These are phyloP conservation scores for Escovopsis sp. DNA, from an alignment of 2,329 filamentous ascomycete species.

Conservation along the genomic window DNA sequence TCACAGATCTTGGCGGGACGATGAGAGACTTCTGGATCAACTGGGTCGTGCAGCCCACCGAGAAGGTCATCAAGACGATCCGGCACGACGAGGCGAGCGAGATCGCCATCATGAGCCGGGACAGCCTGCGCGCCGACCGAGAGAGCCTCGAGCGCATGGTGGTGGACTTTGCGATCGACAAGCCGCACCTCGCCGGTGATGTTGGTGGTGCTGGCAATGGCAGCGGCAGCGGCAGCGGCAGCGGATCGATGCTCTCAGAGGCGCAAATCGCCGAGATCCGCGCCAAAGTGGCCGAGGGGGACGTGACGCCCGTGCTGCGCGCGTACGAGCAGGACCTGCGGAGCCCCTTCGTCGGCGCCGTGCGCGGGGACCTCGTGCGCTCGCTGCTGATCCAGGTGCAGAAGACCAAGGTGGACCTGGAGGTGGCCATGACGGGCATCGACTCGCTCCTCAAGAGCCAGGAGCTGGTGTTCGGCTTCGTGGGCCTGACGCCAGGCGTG, in stretches of 20 bases:
- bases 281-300: conserved; percentile 72
- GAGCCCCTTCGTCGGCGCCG: conserved; percentile 64
- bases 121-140: conserved; percentile 77
- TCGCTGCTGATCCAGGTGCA: conserved; percentile 92
- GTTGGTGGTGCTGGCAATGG: too few relatives aligned
- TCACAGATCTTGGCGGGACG: conserved; percentile 63
- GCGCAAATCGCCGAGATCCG: conserved; percentile 59
- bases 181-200: conserved; percentile 50
- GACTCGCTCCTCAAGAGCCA: conserved; percentile 90
- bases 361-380: conserved; percentile 75
- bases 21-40: conserved; percentile 85
- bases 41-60: conserved; percentile 79
- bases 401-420: conserved; percentile 96
- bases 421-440: conserved; percentile 90
- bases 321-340: conserved; percentile 85
- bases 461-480: conserved; percentile 93
- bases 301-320: conserved; percentile 77
- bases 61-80: conserved; percentile 78
- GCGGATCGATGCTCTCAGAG: conserved; percentile 40
- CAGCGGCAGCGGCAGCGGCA: too few relatives aligned
- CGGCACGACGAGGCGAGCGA: conserved; percentile 85
- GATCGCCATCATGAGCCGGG: conserved; percentile 90
- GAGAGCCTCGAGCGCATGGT: conserved; percentile 96
- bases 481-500: conserved; percentile 86
- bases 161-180: conserved; percentile 81